phyloP scores from a whole-genome alignment of 2,329 filamentous ascomycete genomes.

The Macrophomina tecta region DNA sequence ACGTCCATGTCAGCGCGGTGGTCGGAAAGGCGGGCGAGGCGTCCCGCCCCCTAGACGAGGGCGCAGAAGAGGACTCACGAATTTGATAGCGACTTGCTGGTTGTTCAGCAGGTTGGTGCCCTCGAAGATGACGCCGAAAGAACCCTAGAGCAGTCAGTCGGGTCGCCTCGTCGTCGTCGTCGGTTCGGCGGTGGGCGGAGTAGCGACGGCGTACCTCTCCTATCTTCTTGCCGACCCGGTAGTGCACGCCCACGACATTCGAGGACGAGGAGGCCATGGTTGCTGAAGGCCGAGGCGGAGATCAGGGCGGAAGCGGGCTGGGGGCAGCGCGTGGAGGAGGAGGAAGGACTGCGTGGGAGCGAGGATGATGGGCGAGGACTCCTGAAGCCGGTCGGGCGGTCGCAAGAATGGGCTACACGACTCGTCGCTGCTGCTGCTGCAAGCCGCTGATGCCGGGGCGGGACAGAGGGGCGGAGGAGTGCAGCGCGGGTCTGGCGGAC shows the following conservation, averaged over 20 bases:
- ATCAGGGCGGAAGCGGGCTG: slow-evolving; percentile 6
- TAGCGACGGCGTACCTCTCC: slow-evolving; percentile 63
- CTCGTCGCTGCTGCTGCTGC: slow-evolving; percentile 25
- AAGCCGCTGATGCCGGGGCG: slow-evolving; percentile 11
- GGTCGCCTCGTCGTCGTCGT: neutral
- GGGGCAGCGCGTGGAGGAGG: slow-evolving; percentile 10
- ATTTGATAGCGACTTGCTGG: slow-evolving; percentile 99
- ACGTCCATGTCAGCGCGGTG: slow-evolving; percentile 10
- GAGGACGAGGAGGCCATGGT: slow-evolving; percentile 86
- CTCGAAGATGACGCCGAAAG: slow-evolving; percentile 98
- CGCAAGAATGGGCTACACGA: slow-evolving; percentile 14
- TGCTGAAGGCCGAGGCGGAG: slow-evolving; percentile 9
- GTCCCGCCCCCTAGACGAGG: slow-evolving; percentile 14
- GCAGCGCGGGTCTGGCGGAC: slow-evolving; percentile 19
- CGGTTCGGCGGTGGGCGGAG: neutral
- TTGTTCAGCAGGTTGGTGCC: slow-evolving; percentile 98
- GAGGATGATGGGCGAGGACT: slow-evolving; percentile 21
- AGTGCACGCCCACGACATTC: slow-evolving; percentile 98
- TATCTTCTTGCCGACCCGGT: slow-evolving; percentile 98
- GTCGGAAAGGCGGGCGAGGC: slow-evolving; percentile 12
- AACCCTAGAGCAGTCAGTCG: slow-evolving; percentile 61
- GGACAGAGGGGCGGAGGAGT: slow-evolving; percentile 7
- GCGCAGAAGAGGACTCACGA: slow-evolving; percentile 66
- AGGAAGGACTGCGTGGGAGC: slow-evolving; percentile 5
- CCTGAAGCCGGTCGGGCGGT: slow-evolving; percentile 23